Percentiles rank a stretch among this genome's conserved stretches.
These are phyloP conservation scores for Fusarium nygamai DNA, from an alignment of 2,329 filamentous ascomycete genomes.

Conservation along the genomic window DNA sequence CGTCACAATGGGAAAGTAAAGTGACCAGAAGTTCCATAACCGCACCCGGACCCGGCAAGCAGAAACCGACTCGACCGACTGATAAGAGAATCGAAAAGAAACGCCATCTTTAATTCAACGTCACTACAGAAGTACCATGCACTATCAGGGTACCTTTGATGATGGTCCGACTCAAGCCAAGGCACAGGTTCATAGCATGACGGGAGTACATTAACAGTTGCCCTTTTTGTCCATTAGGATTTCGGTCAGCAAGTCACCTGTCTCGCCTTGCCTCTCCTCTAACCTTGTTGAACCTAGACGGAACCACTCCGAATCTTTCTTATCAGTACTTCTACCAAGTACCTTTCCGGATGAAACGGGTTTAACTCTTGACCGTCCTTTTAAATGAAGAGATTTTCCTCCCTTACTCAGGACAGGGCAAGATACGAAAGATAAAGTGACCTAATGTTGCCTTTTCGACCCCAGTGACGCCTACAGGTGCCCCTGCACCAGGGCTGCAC, in stretches of 20 bases:
- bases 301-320: slow-evolving; percentile 37
- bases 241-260: slow-evolving; percentile 34
- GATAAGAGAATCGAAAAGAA: slow-evolving; percentile 36
- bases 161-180: slow-evolving; percentile 6
- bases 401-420: slow-evolving; percentile 8
- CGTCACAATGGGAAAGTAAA: slow-evolving; percentile 36
- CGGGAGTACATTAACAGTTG: slow-evolving; percentile 24
- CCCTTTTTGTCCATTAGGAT: slow-evolving; percentile 28
- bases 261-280: slow-evolving; percentile 7
- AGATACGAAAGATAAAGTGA: slow-evolving; percentile 24
- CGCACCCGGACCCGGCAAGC: slow-evolving; percentile 15
- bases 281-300: slow-evolving; percentile 18
- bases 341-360: slow-evolving; percentile 25
- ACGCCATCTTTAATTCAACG: slow-evolving; percentile 34
- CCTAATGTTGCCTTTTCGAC: slow-evolving; percentile 36
- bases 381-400: slow-evolving; percentile 16
- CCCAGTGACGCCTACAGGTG: slow-evolving; percentile 35
- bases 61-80: slow-evolving; percentile 36
- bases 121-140: slow-evolving; percentile 21
- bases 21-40: slow-evolving; percentile 17
- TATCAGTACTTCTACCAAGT: slow-evolving; percentile 41
- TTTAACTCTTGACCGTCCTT: slow-evolving; percentile 31
- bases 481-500: slow-evolving; percentile 37
- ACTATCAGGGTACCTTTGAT: slow-evolving; percentile 21
- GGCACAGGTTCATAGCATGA: slow-evolving; percentile 17